Evolutionary conservation across 2,329 filamentous ascomycete species (phyloP), one percentile per base, ranked within the genome.

Genomic region (Tolypocladium cylindrosporum): DNA sequence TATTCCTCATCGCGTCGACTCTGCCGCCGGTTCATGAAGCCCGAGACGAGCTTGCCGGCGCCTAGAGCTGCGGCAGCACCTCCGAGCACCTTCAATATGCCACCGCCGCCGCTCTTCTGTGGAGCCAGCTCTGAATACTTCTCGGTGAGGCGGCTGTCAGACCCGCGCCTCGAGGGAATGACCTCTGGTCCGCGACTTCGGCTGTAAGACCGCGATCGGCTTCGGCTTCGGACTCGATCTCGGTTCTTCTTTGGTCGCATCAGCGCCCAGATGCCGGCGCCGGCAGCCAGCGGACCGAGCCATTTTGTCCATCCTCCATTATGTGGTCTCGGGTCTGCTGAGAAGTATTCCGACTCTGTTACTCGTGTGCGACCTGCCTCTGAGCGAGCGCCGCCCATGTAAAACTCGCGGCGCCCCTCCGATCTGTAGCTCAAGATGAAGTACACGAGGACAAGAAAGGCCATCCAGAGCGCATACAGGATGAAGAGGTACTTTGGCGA

Each of bases 401-500:
- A 82, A 50, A 83, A 77, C 63, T 81, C 74, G 67, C 76, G 67
- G 69, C 80, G 64, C 67, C 82, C 72, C 74, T 85, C 72, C 75
- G 86, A 71, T 52, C 83, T 78, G 71, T 89, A 95, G 62, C 87
- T 88, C 40, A 96, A 77, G 57, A 93, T 77, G 66, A 97, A 95
- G 72, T 91, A 97, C 16, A 85, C 62, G 2, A 91, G 66, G 19
- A 97, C 64, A 40, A 97, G 75, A 21, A 89, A 79, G 36, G 84
- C 83, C 70, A 88, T 87, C 78, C 88, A 93, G 0, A 97, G 62
- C 0, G 92, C 82, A 67, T 89, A 99, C 4, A 97, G 77, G 56
- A 99, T 85, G 70, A 97, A 99, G 4, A 92, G 80, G 42, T 82
- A 83, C 66, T 88, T 85, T 6, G 94, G 93, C 37, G 92, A 96